Evolutionary conservation across 495 filamentous ascomycete species (phyloP), one percentile per base, ranked within the genome.

Genomic region (Daldinia loculata): DNA sequence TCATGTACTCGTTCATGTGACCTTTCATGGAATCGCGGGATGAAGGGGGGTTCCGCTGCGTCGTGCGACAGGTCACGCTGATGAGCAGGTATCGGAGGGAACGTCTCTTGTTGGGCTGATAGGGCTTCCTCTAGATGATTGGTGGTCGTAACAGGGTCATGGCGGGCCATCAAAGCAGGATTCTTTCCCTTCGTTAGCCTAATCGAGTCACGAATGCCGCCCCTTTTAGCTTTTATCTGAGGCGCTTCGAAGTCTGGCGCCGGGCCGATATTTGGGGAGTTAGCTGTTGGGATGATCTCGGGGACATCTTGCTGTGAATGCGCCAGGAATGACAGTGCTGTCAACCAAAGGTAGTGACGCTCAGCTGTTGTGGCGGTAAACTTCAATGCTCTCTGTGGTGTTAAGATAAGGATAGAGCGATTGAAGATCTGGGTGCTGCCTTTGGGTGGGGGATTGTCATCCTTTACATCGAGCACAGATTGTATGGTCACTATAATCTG

Each of bases 381-480:
- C 78, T 99, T 99, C 56, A 99, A 87, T 30, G 95, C 95, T 65
- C 95, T 88, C 70, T 95, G 90, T 6, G 96, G 95, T 12, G 95
- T 98, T 22, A 99, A 80, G 65, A 99, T 96, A 36, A 99, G 82
- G 72, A 99, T 99, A 0, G 95, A 98, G 59, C 95, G 91, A 76
- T 96, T 92, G 84, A 97, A 98, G 2, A 91, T 82, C 17, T 82
- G 77, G 7, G 85, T 77, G 41, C 85, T 78, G 65, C 88, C 88
- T 76, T 94, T 95, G 2, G 95, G 96, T 58, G 91, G 74, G 5
- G 94, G 93, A 58, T 94, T 95, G 79, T 97, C 92, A 75, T 99
- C 95, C 77, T 95, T 94, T 72, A 99, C 95, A 71, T 99, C 95
- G 17, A 99, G 83, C 9, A 98, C 95, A 34, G 95, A 98, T 82